Evolutionary conservation across 2,329 filamentous ascomycete genomes (phyloP).

Genomic region (Talaromyces sp.): DNA sequence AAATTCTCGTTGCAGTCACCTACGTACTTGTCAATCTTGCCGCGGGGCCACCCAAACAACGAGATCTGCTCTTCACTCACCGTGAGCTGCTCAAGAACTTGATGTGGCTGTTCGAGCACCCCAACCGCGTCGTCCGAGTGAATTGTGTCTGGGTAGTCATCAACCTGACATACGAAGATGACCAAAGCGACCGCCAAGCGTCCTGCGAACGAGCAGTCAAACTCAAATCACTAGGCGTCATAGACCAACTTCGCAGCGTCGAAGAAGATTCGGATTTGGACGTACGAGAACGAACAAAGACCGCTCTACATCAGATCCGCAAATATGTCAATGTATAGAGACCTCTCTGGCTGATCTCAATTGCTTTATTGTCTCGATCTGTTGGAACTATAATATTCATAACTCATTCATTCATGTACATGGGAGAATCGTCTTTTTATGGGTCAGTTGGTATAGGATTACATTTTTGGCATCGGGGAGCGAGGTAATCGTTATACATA

Average conservation of each 20-base stretch:
- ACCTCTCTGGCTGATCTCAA: not conserved
- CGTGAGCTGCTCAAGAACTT: constrained; percentile 70
- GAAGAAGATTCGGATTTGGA: constrained; percentile 71
- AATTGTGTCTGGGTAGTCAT: constrained; percentile 79
- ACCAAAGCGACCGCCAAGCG: constrained; percentile 61
- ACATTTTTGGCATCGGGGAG: constrained; percentile 7
- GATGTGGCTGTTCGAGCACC: constrained; percentile 68
- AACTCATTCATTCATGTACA: constrained; percentile 6
- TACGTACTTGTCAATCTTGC: constrained; percentile 86
- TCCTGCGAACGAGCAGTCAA: constrained; percentile 65
- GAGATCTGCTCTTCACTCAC: constrained; percentile 73
- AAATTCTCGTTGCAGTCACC: constrained; percentile 73
- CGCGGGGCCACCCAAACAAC: constrained; percentile 72
- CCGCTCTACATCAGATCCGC: constrained; percentile 68
- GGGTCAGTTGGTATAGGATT: not conserved
- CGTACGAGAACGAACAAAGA: constrained; percentile 78
- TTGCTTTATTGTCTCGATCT: not conserved
- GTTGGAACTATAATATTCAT: constrained; percentile 5
- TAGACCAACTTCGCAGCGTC: constrained; percentile 61
- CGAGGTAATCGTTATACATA: constrained; percentile 9
- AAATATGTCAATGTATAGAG: constrained; percentile 11
- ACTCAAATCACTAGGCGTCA: constrained; percentile 68
- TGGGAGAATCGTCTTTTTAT: not conserved
- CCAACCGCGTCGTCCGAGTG: constrained; percentile 68
- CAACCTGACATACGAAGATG: constrained; percentile 81